Base-by-base conservation (phyloP, 352 stramenopile species). In the Globisporangium spiculum region DNA sequence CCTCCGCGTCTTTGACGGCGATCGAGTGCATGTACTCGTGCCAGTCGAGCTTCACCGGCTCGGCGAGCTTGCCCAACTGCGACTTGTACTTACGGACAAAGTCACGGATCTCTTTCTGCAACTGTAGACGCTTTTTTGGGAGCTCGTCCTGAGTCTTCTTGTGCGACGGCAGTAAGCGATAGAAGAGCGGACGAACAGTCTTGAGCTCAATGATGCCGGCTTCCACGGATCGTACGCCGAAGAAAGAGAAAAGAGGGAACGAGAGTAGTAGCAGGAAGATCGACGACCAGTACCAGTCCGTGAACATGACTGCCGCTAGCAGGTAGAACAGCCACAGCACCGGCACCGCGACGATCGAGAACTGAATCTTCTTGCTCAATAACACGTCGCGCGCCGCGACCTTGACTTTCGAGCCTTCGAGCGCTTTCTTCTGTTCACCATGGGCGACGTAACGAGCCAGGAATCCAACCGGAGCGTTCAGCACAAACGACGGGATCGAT, bases 321-420 rank as follows among this genome's bases (percentile, higher is more conserved):
- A 90, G 78, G 73, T 98, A 98, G 44, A 91, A 76, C 64, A 97
- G 65, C 81, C 91, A 96, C 9, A 98, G 79, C 62, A 85, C 67
- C 12, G 92, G 92, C 59, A 98, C 90, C 0, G 94, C 86, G 38
- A 98, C 79, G 36, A 97, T 96, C 41, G 89, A 97, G 55, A 97
- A 94, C 62, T 94, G 80, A 65, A 98, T 97, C 77, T 98, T 98
- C 77, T 98, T 97, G 74, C 86, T 97, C 24, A 97, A 65, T 54
- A 98, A 63, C 4, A 98, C 93, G 62, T 98, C 94, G 20, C 86
- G 84, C 34, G 81, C 94, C 24, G 84, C 78, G 46, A 98, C 86
- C 69, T 98, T 98, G 60, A 98, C 94, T 62, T 92, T 96, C 58
- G 90, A 98, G 9, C 88, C 86, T 24, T 86, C 86, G 0, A 96